Base-by-base conservation (phyloP, 371 early-diverging fungal species). In the Phascolomyces articulosus region DNA sequence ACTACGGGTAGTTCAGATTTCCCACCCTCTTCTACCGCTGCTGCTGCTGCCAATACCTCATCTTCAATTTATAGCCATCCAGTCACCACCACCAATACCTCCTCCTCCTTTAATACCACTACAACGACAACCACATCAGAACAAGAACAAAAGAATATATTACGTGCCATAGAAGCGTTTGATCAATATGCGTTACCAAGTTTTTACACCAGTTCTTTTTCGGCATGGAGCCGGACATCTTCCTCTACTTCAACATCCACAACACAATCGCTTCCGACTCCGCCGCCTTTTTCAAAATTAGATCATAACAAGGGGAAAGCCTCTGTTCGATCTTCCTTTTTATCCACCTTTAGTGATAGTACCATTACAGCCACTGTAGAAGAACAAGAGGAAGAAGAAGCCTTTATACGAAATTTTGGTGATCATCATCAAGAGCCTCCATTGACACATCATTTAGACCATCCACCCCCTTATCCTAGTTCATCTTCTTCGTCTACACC, bases 121-220 rank as follows among this genome's bases (percentile, higher is more conserved):
- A 34, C 34, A 34, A 34, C 34, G 6, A 34, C 34, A 0, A 55
- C n/a, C 6, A 47, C 51, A 34, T 48, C 47, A 49, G 55, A 40
- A 27, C 40, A 62, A 23, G 63, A 66, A 13, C 59, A 63, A 21
- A 62, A 62, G 27, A 48, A 49, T 21, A 69, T 77, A 16, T 6
- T 60, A 9, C 64, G 59, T 40, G 77, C 71, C 4, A 65, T 77
- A 38, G 65, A 71, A 48, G 74, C 71, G 18, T 68, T 71, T 55
- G 71, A 73, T 44, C 67, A 68, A 2, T 72, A 72, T 41, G 67
- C 67, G 34, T 34, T 66, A 59, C 62, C 66, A 48, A 64, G 58
- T 16, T 44, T 62, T 23, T 58, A 58, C 15, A 54, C 58, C 41
- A 34, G 40, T 4, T 51, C 58, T n/a, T n/a, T n/a, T 20, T 59